Evolutionary conservation across 208 protist genomes (phyloP), one percentile per base, ranked within the genome.

Genomic region (Acanthamoeba castellanii): DNA sequence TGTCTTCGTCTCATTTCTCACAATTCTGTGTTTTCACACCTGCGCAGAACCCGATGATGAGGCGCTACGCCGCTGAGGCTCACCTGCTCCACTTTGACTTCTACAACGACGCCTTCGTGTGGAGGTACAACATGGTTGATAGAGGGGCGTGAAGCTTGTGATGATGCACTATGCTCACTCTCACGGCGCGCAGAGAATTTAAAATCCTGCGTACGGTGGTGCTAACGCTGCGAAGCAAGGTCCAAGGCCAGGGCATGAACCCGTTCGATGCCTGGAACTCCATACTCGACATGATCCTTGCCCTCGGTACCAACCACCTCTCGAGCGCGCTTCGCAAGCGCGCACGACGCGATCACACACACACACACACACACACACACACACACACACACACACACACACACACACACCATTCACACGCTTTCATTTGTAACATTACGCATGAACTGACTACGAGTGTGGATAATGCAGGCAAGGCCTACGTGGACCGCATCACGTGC

Each of bases 181-280:
- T 30, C 61, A 13, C 18, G 11, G 4, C 37, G 37, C 22, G 42
- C 61, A 91, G 61, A 27, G 85, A 91, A 55, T 91, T 91, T 32
- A 91, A 91, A 57, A 34, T 91, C 20, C 61, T 91, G 1, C 85
- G 85, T 27, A 91, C 85, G 20, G 32, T 91, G 9, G 85, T 91
- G 59, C 52, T 64, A 4, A 64, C 30, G 37, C 85, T 91, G 47
- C 47, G 85, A 7, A 64, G 30, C 30, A 91, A 91, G 42, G 85
- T 91, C 18, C 13, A 32, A n/a, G 61, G 52, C 2, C 61, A 74
- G 85, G 61, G 61, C 57, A 91, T 91, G 85, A 64, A 64, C 85
- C 57, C 61, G 3, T 91, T 91, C 34, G 85, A 91, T 27, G 85
- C 85, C 52, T 91, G 85, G 85, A 91, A 91, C 59, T 91, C 85